phyloP scores from a whole-genome alignment of 2,329 filamentous ascomycete species.

The Cladosporium cucumerinum region DNA sequence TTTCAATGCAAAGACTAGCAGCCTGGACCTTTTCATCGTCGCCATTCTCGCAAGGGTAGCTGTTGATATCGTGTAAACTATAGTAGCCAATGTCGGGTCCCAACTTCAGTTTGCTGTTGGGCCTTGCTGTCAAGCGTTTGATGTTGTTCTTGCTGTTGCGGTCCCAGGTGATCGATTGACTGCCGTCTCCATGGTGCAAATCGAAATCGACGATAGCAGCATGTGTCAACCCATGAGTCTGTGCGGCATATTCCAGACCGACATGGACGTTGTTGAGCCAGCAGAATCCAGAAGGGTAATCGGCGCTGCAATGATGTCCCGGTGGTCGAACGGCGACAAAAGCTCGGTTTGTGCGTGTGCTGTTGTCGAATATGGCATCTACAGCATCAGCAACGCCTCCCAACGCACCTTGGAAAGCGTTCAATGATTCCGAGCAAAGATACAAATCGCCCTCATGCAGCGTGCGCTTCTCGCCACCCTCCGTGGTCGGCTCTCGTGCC shows the following conservation, averaged over 20 bases:
- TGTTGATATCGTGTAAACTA: constrained; percentile 97
- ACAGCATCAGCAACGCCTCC: constrained; percentile 93
- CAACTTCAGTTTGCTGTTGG: constrained; percentile 30
- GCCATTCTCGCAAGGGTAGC: constrained; percentile 92
- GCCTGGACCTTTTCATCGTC: constrained; percentile 91
- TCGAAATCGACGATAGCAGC: constrained; percentile 93
- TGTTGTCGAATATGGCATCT: constrained; percentile 70
- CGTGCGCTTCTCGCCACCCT: constrained; percentile 52
- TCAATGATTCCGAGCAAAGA: constrained; percentile 77
- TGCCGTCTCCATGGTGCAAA: constrained; percentile 91
- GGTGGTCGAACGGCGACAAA: constrained; percentile 93
- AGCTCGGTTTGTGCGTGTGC: constrained; percentile 50
- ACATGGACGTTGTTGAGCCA: constrained; percentile 99
- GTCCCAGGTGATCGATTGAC: constrained; percentile 87
- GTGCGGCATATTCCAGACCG: constrained; percentile 84
- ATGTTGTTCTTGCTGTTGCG: constrained; percentile 68
- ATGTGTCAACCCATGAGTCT: constrained; percentile 82
- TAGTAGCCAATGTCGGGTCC: constrained; percentile 75
- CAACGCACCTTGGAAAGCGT: constrained; percentile 84
- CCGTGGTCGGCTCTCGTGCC: constrained; percentile 46
- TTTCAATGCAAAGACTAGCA: constrained; percentile 90
- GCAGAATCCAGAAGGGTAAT: constrained; percentile 90
- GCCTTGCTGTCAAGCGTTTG: constrained; percentile 30
- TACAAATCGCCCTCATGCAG: constrained; percentile 91
- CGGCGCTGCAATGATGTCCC: constrained; percentile 89